Conservation (phyloP, 208 protist genomes). For the Zelonia costaricensis region DNA sequence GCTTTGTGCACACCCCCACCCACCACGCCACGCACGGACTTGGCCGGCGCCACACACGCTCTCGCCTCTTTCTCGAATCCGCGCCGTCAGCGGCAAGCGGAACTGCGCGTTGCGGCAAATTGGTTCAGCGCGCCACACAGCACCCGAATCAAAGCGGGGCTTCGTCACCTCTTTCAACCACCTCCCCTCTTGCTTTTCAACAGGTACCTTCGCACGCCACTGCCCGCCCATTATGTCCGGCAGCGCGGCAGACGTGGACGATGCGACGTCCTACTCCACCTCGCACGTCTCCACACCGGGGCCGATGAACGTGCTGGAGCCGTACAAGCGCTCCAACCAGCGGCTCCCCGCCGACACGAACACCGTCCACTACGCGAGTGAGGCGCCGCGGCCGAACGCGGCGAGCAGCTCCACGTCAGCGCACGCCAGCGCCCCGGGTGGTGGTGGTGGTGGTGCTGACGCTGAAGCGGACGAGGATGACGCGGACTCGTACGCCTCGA, state of each 20-base stretch:
- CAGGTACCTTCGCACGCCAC: neutral
- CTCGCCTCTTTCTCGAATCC: too few species aligned
- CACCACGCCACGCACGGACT: too few species aligned
- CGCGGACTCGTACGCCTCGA: neutral
- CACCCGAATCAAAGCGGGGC: neutral
- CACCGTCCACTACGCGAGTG: too few species aligned
- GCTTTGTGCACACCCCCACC: too few species aligned
- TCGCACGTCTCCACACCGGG: neutral
- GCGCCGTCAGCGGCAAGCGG: too few species aligned
- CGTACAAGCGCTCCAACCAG: constrained; percentile 12
- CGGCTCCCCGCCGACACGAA: neutral
- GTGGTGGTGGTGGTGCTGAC: neutral
- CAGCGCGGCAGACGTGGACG: neutral
- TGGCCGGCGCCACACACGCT: too few species aligned
- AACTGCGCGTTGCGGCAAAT: neutral
- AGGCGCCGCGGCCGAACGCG: neutral
- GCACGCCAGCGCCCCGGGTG: neutral
- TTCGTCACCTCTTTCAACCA: too few species aligned
- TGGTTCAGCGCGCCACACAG: too few species aligned
- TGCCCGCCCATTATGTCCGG: neutral
- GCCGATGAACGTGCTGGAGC: constrained; percentile 11
- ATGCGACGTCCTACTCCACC: neutral
- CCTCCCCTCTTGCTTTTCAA: neutral
- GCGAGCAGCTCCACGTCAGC: neutral
- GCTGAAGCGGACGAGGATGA: neutral